These are phyloP conservation scores for Hydnum rufescens DNA, from an alignment of 768 basidiomycete genomes.

Conservation along the genomic window DNA sequence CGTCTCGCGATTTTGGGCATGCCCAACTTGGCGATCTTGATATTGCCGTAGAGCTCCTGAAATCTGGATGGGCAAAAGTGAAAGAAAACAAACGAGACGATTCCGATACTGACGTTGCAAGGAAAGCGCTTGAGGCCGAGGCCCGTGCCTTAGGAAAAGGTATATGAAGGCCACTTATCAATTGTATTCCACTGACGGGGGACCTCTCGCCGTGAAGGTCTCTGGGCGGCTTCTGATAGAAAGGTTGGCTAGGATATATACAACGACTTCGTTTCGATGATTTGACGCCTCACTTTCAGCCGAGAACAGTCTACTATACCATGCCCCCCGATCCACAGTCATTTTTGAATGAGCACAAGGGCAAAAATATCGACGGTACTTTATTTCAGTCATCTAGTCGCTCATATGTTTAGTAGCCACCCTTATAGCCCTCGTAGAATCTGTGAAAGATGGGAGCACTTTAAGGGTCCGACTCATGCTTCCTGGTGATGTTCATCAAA, in stretches of 20 bases:
- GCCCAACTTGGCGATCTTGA: constrained; percentile 58
- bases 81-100: constrained; percentile 72
- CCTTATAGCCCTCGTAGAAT: constrained; percentile 65
- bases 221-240: background rate
- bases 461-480: constrained; percentile 74
- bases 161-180: no score
- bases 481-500: constrained; percentile 77
- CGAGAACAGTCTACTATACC: constrained; percentile 52
- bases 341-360: constrained; percentile 83
- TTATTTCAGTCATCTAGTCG: constrained; percentile 7
- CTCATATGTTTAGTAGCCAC: background rate
- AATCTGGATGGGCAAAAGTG: constrained; percentile 81
- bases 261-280: background rate
- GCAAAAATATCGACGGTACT: constrained; percentile 69
- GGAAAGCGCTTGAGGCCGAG: constrained; percentile 54
- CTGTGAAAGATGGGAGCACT: constrained; percentile 82
- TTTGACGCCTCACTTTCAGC: constrained; percentile 22
- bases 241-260: background rate
- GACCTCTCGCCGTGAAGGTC: constrained; percentile 6
- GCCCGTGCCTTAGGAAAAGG: constrained; percentile 61
- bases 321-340: constrained; percentile 83
- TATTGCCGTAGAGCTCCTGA: constrained; percentile 54
- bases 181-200: constrained; percentile 24
- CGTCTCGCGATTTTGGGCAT: constrained; percentile 58
- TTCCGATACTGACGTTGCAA: constrained; percentile 54